phyloP scores from a whole-genome alignment of 768 basidiomycete species.

The Boletus rex-veris region DNA sequence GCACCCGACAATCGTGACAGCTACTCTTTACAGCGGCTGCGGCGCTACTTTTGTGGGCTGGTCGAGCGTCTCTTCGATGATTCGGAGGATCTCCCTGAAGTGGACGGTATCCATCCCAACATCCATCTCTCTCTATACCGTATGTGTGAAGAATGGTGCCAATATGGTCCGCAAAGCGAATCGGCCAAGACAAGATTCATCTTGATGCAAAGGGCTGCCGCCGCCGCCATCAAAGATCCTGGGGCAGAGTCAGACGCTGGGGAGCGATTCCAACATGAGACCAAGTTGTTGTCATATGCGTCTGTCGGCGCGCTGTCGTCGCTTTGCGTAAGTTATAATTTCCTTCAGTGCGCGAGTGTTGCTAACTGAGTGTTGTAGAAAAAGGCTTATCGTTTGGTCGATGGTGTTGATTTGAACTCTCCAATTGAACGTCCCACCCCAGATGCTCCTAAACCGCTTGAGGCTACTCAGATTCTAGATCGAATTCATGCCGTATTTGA shows the following conservation, averaged over 20 bases:
- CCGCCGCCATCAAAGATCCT: conserved; percentile 51
- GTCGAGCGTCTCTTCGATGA: conserved; percentile 85
- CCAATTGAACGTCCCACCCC: conserved; percentile 55
- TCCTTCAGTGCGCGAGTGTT: neutral
- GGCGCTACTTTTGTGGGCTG: conserved; percentile 88
- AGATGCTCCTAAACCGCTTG: conserved; percentile 54
- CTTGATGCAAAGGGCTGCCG: conserved; percentile 66
- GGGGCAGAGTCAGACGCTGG: conserved; percentile 47
- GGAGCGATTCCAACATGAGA: conserved; percentile 68
- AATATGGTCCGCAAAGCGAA: conserved; percentile 73
- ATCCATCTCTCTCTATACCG: conserved; percentile 79
- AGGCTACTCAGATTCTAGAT: conserved; percentile 52
- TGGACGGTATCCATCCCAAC: conserved; percentile 68
- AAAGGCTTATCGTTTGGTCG: conserved; percentile 72
- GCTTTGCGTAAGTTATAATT: conserved; percentile 64
- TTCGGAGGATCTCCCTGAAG: conserved; percentile 62
- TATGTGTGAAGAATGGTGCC: conserved; percentile 92
- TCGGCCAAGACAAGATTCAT: conserved; percentile 64
- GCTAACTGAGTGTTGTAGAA: conserved; percentile 43
- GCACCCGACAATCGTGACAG: conserved; percentile 71
- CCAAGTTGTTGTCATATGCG: conserved; percentile 68
- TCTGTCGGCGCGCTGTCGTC: conserved; percentile 86
- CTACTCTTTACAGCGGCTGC: conserved; percentile 71
- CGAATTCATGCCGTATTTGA: conserved; percentile 68
- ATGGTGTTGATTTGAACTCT: conserved; percentile 49